Evolutionary conservation across 1,139 yeast species (phyloP), one percentile per base, ranked within the genome.

Genomic region (Nadsonia starkeyi-henricii): DNA sequence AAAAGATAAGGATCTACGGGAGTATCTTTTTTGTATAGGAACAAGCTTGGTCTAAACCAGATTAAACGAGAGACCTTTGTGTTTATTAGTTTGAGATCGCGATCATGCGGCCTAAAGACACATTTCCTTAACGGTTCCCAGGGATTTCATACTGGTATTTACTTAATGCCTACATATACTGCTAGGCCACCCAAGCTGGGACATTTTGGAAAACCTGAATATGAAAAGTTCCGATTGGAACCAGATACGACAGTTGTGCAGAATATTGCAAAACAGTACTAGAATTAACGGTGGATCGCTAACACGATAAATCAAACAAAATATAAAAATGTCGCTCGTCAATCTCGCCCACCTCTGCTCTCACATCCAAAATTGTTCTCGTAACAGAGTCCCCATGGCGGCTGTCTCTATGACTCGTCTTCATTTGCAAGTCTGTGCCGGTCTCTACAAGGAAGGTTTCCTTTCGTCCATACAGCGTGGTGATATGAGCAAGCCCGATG

Each of bases 381-480:
- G 85, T 62, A 91, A 85, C 44, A 77, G 78, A 60, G 69, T 80
- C 47, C 74, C 93, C 28, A 66, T 81, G 52, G 86, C 97, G 0
- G 77, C 91, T 15, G 76, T 91, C 20, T 96, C 96, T 20, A 85
- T 82, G 70, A 77, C 89, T 26, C 80, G 84, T 59, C 71, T 86
- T 57, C 95, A 89, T 62, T 72, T 93, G 53, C 86, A 84, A 60
- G 74, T 91, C 47, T 85, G 95, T 13, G 71, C 85, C 49, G 91
- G 89, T 42, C 75, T 91, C 46, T 85, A 91, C 68, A 83, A 81
- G 56, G 94, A 89, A 66, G 99, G 99, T 1, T 86, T 89, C 64
- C 71, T 93, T 48, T 76, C 88, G 1, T 77, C 88, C 9, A 75
- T 93, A 48, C 94, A 85, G 62, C 76, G 85, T 58, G 99, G 98